phyloP scores from a whole-genome alignment of 2,329 filamentous ascomycete genomes.

The Epichloe scottii region DNA sequence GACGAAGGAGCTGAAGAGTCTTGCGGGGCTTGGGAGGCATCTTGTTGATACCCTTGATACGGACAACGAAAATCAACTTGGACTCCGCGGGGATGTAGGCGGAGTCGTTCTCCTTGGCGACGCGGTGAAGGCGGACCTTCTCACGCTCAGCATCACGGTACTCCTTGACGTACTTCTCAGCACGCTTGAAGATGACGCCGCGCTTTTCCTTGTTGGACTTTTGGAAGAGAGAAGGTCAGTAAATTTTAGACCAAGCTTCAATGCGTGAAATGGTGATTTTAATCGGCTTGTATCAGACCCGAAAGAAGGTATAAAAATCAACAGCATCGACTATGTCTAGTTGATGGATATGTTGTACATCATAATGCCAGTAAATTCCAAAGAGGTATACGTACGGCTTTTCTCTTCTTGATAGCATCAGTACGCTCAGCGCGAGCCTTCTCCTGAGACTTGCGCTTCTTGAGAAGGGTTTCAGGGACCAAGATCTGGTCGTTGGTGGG shows the following conservation, averaged over 20 bases:
- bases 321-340: slow-evolving; percentile 97
- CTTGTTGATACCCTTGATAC: slow-evolving; percentile 99
- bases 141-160: slow-evolving; percentile 97
- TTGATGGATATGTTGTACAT: slow-evolving; percentile 84
- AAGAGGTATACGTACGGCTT: slow-evolving; percentile 61
- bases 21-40: slow-evolving; percentile 99
- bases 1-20: slow-evolving; percentile 97
- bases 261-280: slow-evolving; percentile 7
- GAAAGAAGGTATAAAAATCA: slow-evolving; percentile 96
- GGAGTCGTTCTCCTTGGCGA: slow-evolving; percentile 82
- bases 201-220: slow-evolving; percentile 99
- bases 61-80: slow-evolving; percentile 94
- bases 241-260: slow-evolving; percentile 22
- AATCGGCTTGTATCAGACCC: slow-evolving; percentile 63
- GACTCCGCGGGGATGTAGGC: slow-evolving; percentile 92
- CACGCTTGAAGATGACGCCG: slow-evolving; percentile 97
- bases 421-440: slow-evolving; percentile 88
- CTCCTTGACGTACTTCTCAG: slow-evolving; percentile 99
- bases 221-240: slow-evolving; percentile 26
- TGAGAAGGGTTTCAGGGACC: slow-evolving; percentile 97
- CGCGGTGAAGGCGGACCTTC: slow-evolving; percentile 85
- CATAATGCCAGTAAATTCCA: slow-evolving; percentile 39
- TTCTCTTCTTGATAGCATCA: slow-evolving; percentile 71
- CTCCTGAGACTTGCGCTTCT: slow-evolving; percentile 99
- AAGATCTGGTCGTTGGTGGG: slow-evolving; percentile 91